Percentiles rank a stretch among this genome's conserved stretches.
phyloP scores from a whole-genome alignment of 495 filamentous ascomycete species.

The Daldinia concentrica region DNA sequence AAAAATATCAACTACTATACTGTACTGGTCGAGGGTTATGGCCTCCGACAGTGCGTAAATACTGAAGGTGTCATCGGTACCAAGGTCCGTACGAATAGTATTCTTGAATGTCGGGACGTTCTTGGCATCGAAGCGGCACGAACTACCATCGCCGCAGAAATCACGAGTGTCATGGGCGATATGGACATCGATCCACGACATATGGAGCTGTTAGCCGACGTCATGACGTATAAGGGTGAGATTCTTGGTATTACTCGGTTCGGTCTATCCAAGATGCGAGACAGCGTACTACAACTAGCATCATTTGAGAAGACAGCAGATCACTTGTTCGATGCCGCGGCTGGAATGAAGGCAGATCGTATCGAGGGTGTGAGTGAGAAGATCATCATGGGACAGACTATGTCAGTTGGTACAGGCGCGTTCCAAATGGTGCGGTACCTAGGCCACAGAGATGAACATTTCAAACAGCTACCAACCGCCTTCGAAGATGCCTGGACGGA shows the following conservation, averaged over 20 bases:
- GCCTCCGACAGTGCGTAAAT: constrained; percentile 86
- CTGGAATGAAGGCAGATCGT: constrained; percentile 83
- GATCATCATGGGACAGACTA: constrained; percentile 97
- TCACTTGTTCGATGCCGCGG: constrained; percentile 95
- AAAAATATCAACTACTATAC: constrained; percentile 65
- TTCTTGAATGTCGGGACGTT: constrained; percentile 92
- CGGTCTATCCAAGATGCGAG: constrained; percentile 95
- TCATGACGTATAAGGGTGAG: constrained; percentile 99
- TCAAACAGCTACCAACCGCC: constrained; percentile 68
- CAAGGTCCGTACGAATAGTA: constrained; percentile 78
- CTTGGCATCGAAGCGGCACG: constrained; percentile 96
- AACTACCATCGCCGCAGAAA: constrained; percentile 82
- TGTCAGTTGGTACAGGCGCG: constrained; percentile 88
- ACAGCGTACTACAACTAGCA: constrained; percentile 91
- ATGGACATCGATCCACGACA: constrained; percentile 98
- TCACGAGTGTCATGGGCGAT: constrained; percentile 80
- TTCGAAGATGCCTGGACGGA: constrained; percentile 82
- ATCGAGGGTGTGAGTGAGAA: constrained; percentile 96
- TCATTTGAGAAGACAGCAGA: constrained; percentile 99
- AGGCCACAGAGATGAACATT: constrained; percentile 70
- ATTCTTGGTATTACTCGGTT: constrained; percentile 98
- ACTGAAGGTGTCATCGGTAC: constrained; percentile 86
- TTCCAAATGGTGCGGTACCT: constrained; percentile 85
- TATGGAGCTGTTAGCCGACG: constrained; percentile 98
- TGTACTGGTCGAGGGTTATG: constrained; percentile 94